Conservation (phyloP, 306 rosid species). For the Cucurbita ficifolia region DNA sequence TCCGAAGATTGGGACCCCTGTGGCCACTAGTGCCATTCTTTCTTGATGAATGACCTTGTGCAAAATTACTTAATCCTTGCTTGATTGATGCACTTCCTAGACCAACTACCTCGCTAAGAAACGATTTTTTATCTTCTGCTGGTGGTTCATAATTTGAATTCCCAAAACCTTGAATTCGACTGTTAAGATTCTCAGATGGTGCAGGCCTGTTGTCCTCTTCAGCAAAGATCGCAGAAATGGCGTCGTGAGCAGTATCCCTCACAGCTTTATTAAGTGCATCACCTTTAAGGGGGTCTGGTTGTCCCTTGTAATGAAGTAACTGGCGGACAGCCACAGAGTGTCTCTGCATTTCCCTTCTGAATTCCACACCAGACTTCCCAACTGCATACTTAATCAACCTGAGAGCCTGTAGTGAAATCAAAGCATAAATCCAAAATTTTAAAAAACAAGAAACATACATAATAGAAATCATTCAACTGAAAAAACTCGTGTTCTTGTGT, state of each 20-base stretch:
- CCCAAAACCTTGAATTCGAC: constrained; percentile 95
- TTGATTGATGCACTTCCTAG: constrained; percentile 91
- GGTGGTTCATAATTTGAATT: constrained; percentile 55
- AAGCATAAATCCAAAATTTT: not conserved
- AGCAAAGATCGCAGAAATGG: constrained; percentile 66
- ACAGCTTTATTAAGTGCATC: constrained; percentile 93
- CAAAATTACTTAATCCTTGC: constrained; percentile 70
- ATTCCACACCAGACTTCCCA: constrained; percentile 92
- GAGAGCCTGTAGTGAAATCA: constrained; percentile 43
- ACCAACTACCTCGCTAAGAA: constrained; percentile 94
- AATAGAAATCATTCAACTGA: not conserved
- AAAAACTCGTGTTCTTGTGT: not conserved
- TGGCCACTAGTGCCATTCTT: constrained; percentile 71
- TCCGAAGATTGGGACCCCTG: constrained; percentile 74
- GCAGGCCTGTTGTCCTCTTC: constrained; percentile 62
- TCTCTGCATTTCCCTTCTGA: constrained; percentile 98
- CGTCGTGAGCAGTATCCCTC: constrained; percentile 79
- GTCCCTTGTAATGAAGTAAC: constrained; percentile 85
- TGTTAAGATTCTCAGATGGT: constrained; percentile 65
- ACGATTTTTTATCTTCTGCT: constrained; percentile 61
- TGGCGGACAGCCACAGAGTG: constrained; percentile 80
- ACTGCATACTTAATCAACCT: constrained; percentile 82
- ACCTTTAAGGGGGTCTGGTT: constrained; percentile 78
- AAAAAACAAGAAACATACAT: not conserved
- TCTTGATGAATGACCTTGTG: constrained; percentile 64